Evolutionary conservation across 176 grass and related monocot genomes (phyloP).

Genomic region (Aegilops longissima): DNA sequence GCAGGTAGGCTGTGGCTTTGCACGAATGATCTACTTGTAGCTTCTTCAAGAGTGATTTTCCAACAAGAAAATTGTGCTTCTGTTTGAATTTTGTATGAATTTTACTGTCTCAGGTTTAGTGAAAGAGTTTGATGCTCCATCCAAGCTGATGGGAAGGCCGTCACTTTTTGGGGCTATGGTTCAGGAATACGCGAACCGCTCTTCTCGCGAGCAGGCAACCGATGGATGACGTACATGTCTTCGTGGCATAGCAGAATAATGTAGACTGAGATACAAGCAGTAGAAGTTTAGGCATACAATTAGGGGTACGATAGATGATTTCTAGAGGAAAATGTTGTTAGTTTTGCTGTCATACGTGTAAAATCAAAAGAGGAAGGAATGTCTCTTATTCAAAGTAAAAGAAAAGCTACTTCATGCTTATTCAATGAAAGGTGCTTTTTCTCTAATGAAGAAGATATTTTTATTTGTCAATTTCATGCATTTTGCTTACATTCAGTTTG

Average conservation of each 20-base stretch:
- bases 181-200: constrained; percentile 77
- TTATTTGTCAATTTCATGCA: no score
- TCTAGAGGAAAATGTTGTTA: no score
- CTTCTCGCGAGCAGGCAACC: constrained; percentile 33
- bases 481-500: no score
- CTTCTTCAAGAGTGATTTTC: neutral
- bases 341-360: no score
- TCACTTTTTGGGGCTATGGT: constrained; percentile 75
- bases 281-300: no score
- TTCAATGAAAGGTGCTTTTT: neutral
- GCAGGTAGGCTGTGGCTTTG: constrained; percentile 47
- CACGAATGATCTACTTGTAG: neutral
- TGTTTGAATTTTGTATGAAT: constrained; percentile 3
- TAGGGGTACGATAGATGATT: no score
- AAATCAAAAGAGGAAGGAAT: no score
- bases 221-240: constrained; percentile 1
- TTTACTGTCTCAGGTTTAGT: constrained; percentile 53
- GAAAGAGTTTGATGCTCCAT: constrained; percentile 73
- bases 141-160: constrained; percentile 56
- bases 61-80: neutral
- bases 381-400: no score
- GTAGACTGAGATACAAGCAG: no score
- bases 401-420: no score
- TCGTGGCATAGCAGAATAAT: neutral
- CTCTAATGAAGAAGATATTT: no score